phyloP scores from a whole-genome alignment of 306 rosid genomes.

The Rosa rugosa region DNA sequence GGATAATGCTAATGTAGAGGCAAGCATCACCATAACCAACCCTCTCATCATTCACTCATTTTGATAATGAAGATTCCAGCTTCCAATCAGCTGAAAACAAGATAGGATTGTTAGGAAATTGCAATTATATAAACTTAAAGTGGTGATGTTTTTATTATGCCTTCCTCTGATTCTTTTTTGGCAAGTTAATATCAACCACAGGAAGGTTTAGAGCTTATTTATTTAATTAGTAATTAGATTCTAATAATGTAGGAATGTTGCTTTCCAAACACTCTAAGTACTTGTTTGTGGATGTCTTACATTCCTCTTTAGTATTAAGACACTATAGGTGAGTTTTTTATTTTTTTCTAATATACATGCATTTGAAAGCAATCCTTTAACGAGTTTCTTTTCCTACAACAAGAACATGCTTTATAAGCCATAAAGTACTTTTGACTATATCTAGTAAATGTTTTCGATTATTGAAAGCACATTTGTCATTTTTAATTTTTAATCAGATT shows the following conservation, averaged over 20 bases:
- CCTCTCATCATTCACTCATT: not conserved
- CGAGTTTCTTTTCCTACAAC: too few relatives aligned
- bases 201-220: not conserved
- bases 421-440: not conserved
- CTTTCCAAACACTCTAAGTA: not conserved
- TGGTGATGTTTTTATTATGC: not conserved
- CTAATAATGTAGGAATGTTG: not conserved
- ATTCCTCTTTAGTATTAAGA: not conserved
- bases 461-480: too few relatives aligned
- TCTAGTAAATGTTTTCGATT: not conserved
- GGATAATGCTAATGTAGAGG: not conserved
- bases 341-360: not conserved
- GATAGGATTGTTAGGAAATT: not conserved
- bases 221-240: not conserved
- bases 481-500: too few relatives aligned
- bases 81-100: slow-evolving; percentile 12
- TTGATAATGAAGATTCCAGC: slow-evolving; percentile 2
- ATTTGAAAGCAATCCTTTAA: not conserved
- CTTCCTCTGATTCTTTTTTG: not conserved
- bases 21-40: slow-evolving; percentile 3
- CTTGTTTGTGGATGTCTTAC: not conserved
- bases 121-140: not conserved
- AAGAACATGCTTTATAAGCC: not conserved
- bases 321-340: too few relatives aligned
- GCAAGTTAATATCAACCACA: not conserved